These are phyloP conservation scores for Suhomyces panamericanus DNA, from an alignment of 1,139 yeast species.

Conservation along the genomic window DNA sequence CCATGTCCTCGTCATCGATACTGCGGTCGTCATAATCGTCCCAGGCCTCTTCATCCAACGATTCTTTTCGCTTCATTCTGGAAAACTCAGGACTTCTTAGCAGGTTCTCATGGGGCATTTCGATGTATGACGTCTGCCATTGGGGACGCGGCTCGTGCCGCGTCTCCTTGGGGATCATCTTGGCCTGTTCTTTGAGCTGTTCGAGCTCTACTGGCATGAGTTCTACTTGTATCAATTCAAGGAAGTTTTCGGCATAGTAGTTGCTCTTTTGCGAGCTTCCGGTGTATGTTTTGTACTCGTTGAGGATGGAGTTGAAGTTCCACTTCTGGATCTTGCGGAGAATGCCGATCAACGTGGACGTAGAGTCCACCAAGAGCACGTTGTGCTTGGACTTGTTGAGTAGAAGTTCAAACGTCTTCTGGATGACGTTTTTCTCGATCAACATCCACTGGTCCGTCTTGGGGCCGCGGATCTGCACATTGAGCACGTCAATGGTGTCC, in stretches of 20 bases:
- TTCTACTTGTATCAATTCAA: constrained; percentile 68
- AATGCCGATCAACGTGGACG: constrained; percentile 77
- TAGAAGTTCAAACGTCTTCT: constrained; percentile 57
- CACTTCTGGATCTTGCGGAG: constrained; percentile 82
- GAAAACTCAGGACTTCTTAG: constrained; percentile 8
- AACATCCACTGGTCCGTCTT: constrained; percentile 70
- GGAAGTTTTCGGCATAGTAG: constrained; percentile 78
- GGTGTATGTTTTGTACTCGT: constrained; percentile 78
- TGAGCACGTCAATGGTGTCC: constrained; percentile 19
- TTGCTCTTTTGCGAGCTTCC: constrained; percentile 62
- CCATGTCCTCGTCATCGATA: constrained; percentile 47
- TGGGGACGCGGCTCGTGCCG: constrained; percentile 7
- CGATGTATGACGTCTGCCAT: constrained; percentile 7
- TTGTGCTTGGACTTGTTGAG: constrained; percentile 69
- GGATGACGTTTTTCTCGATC: constrained; percentile 57
- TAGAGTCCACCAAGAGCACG: constrained; percentile 72
- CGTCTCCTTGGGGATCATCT: not conserved
- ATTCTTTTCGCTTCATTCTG: constrained; percentile 13
- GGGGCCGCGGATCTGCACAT: constrained; percentile 19
- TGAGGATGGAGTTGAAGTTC: constrained; percentile 80
- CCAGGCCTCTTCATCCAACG: constrained; percentile 17
- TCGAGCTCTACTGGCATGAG: constrained; percentile 47
- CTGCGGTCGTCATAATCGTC: constrained; percentile 19
- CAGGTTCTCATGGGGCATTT: not conserved
- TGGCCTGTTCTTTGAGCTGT: constrained; percentile 23